phyloP scores from a whole-genome alignment of 306 rosid species.

The Lablab purpureus region DNA sequence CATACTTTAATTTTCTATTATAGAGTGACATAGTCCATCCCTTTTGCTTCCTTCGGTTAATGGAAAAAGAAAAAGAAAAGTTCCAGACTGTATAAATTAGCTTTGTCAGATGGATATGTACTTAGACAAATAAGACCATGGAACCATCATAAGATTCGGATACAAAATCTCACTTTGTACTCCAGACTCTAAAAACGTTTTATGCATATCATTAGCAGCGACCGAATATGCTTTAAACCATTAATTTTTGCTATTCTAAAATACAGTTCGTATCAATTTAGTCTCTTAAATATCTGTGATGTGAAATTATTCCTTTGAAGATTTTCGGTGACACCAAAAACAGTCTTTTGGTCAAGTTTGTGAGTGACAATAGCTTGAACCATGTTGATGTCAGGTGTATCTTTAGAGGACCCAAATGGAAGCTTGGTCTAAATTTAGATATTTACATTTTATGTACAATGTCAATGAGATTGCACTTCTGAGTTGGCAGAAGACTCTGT shows the following conservation, averaged over 20 bases:
- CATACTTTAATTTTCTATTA: background rate
- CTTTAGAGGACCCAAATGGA: constrained; percentile 21
- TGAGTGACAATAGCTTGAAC: constrained; percentile 23
- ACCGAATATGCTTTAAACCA: constrained; percentile 11
- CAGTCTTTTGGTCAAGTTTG: background rate
- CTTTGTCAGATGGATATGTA: background rate
- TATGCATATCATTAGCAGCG: constrained; percentile 38
- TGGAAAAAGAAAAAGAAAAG: background rate
- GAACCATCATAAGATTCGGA: constrained; percentile 10
- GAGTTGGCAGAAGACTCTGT: constrained; percentile 57
- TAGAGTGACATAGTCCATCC: background rate
- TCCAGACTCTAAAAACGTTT: constrained; percentile 16
- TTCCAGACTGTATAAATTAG: background rate
- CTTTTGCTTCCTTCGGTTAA: background rate
- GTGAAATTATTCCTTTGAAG: constrained; percentile 9
- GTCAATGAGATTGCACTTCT: constrained; percentile 65
- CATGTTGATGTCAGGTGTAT: constrained; percentile 37
- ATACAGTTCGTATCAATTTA: constrained; percentile 31
- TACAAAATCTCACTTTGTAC: constrained; percentile 28
- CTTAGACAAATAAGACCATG: background rate
- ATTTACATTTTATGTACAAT: constrained; percentile 65
- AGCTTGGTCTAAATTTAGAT: constrained; percentile 33
- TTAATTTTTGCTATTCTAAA: constrained; percentile 19
- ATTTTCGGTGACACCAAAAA: constrained; percentile 28
- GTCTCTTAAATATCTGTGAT: constrained; percentile 19